phyloP scores from a whole-genome alignment of 192 early-diverging fungal genomes.

The Spizellomyces sp. region DNA sequence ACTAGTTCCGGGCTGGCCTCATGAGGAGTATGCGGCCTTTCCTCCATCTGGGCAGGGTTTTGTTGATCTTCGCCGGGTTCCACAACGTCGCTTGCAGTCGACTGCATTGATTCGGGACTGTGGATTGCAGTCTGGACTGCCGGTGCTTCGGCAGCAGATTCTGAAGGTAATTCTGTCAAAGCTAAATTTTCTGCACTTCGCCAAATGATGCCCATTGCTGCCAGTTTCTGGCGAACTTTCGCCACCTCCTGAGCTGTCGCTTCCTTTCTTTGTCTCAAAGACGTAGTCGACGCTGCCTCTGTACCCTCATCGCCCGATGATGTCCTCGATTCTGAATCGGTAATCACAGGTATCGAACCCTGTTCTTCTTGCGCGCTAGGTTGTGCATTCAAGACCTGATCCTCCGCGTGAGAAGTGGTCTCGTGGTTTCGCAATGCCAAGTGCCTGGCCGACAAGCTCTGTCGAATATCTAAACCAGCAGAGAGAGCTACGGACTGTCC shows the following conservation, averaged over 20 bases:
- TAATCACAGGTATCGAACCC: too few species aligned
- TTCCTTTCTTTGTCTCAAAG: constrained; percentile 17
- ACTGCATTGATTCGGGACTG: neutral
- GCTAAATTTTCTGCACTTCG: neutral
- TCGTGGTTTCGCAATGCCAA: constrained; percentile 5
- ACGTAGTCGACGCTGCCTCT: neutral
- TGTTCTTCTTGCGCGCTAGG: too few species aligned
- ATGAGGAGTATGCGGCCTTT: constrained; percentile 22
- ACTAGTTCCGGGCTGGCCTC: constrained; percentile 1
- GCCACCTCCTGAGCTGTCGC: constrained; percentile 25
- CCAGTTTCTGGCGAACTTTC: constrained; percentile 12
- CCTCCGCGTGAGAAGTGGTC: constrained; percentile 2
- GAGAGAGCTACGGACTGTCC: constrained; percentile 25
- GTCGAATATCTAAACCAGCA: constrained; percentile 16
- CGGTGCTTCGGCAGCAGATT: neutral
- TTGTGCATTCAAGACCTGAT: too few species aligned
- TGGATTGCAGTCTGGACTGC: neutral
- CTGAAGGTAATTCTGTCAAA: neutral
- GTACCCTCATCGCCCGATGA: too few species aligned
- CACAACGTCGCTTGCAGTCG: neutral
- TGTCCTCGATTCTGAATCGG: too few species aligned
- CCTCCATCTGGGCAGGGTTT: constrained; percentile 24
- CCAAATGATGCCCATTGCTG: constrained; percentile 27
- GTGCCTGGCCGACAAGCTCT: constrained; percentile 44
- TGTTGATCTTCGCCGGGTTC: neutral